Conservation (phyloP, 2,329 filamentous ascomycete genomes). For the Beauveria sp. region DNA sequence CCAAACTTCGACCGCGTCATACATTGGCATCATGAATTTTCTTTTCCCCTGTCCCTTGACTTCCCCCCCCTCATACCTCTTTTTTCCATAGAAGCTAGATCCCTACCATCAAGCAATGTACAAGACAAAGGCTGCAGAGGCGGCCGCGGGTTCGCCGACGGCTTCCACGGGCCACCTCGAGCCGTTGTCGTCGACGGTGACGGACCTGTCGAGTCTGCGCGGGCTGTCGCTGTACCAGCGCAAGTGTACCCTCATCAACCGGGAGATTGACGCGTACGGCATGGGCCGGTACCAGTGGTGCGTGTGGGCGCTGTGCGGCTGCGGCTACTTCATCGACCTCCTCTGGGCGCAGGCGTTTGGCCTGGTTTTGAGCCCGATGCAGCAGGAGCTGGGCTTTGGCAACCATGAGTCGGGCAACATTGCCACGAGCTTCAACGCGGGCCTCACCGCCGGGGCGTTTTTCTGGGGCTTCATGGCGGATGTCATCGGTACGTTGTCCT, state of each 20-base stretch:
- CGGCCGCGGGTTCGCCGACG: not conserved
- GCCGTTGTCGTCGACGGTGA: not conserved
- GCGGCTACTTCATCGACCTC: slow-evolving; percentile 48
- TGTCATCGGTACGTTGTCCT: slow-evolving; percentile 27
- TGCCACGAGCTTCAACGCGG: slow-evolving; percentile 46
- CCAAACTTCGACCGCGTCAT: too few relatives aligned
- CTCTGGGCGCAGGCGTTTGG: slow-evolving; percentile 53
- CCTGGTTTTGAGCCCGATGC: slow-evolving; percentile 42
- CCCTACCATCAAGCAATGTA: not conserved
- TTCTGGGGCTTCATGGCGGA: slow-evolving; percentile 49
- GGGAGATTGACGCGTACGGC: slow-evolving; percentile 42
- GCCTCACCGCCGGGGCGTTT: slow-evolving; percentile 47
- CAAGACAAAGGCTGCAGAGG: not conserved
- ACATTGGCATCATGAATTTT: too few relatives aligned
- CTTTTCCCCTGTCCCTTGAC: too few relatives aligned
- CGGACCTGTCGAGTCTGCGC: slow-evolving; percentile 15
- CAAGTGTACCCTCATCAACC: slow-evolving; percentile 28
- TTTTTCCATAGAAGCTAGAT: not conserved
- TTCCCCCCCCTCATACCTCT: too few relatives aligned
- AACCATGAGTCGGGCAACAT: slow-evolving; percentile 34
- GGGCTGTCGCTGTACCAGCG: slow-evolving; percentile 26
- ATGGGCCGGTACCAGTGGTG: slow-evolving; percentile 48
- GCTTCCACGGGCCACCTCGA: not conserved
- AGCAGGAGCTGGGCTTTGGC: slow-evolving; percentile 49
- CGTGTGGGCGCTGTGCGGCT: slow-evolving; percentile 44